Evolutionary conservation across 169 alveolate genomes (phyloP), one percentile per base, ranked within the genome.

Genomic region (Cytauxzoon felis): DNA sequence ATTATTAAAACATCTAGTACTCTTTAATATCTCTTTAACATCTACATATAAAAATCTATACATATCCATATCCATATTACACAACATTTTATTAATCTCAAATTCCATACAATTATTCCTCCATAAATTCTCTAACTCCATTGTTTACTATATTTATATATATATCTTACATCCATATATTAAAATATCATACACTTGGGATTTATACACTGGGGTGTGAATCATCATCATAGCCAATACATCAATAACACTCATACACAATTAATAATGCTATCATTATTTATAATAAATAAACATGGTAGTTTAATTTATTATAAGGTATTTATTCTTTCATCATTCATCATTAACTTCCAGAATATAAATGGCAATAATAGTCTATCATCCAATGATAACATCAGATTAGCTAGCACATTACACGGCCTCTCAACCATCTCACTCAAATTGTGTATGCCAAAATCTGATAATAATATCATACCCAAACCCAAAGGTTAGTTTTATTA

Each of bases 381-480:
- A 29, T 88, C 96, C 34, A 94, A 94, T 69, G 98, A 94, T 65
- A 89, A 85, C 8, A 92, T 94, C 56, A 73, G 97, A 38, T 80
- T 93, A 40, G 98, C 98, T 11, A 93, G 98, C 49, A 94, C 97
- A 51, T 89, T 94, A 47, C 98, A 94, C 80, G 97, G 98, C 21
- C 79, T 94, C 56, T 90, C 95, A 21, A 92, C 96, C 19, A 93
- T 94, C 18, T 92, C 98, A 24, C 89, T 92, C 27, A 90, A 92
- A 53, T 80, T 94, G 32, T 90, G 95, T 18, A 79, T 78, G 29
- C 69, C 82, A 49, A 60, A 79, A 34, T 33, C 52, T 36, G 64
- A 29, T 21, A 26, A 38, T 5, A 3, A 75, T 1, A 26, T 66
- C 26, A 26, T 76, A 29, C 81, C 80, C 16, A 48, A 58, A 21